These are phyloP conservation scores for Lichtheimia ornata DNA, from an alignment of 371 early-diverging fungal genomes.

Conservation along the genomic window DNA sequence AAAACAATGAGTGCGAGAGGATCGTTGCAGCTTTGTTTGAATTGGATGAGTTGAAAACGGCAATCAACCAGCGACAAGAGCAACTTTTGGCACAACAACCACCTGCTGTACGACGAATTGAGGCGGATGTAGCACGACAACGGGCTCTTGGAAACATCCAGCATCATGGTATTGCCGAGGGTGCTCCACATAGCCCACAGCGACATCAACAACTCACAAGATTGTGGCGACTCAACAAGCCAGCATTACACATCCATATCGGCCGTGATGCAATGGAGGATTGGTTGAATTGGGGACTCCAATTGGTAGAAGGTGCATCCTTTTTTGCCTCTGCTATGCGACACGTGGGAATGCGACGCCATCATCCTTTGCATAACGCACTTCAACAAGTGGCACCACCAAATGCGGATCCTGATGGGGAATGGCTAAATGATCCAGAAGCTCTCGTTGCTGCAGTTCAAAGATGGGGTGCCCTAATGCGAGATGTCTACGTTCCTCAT, in stretches of 20 bases:
- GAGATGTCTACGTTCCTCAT: too few species aligned
- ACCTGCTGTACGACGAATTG: neutral
- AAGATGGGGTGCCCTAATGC: too few species aligned
- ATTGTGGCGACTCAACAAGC: constrained; percentile 6
- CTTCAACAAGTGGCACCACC: neutral
- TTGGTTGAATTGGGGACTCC: neutral
- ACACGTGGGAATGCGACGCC: neutral
- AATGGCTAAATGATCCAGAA: too few species aligned
- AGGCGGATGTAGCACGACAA: neutral
- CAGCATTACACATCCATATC: constrained; percentile 13
- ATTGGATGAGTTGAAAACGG: neutral
- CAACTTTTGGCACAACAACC: neutral
- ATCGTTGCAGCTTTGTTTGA: neutral
- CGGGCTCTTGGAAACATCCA: neutral
- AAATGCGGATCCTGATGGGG: too few species aligned
- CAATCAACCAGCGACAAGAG: neutral
- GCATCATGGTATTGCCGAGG: neutral
- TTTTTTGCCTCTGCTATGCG: constrained; percentile 11
- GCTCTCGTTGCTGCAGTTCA: too few species aligned
- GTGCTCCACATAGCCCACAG: neutral
- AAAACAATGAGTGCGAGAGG: neutral
- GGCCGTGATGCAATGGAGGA: neutral
- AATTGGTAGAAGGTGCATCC: neutral
- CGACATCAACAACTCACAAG: neutral
- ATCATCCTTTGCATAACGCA: constrained; percentile 8